Percentiles rank a stretch among this genome's conserved stretches.
These are phyloP conservation scores for Neoboletus subvelutipes DNA, from an alignment of 768 basidiomycete genomes.

Conservation along the genomic window DNA sequence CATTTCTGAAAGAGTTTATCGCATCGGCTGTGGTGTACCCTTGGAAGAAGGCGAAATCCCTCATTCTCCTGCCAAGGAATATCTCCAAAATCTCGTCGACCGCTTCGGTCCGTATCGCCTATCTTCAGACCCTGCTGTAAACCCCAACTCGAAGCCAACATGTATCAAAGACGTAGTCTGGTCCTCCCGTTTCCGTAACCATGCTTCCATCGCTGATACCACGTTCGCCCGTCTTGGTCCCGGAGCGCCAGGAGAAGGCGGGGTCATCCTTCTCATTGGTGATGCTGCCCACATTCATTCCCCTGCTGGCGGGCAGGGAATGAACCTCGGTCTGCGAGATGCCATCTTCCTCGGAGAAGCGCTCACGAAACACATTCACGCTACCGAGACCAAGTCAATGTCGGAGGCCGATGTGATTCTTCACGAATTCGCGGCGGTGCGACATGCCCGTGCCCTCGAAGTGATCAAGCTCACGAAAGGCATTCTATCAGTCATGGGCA, in stretches of 20 bases:
- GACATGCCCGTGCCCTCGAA: slow-evolving; percentile 40
- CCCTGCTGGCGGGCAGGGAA: slow-evolving; percentile 55
- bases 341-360: slow-evolving; percentile 46
- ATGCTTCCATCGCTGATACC: slow-evolving; percentile 42
- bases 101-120: slow-evolving; percentile 37
- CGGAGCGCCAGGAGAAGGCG: slow-evolving; percentile 11
- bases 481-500: slow-evolving; percentile 25
- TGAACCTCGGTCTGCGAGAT: slow-evolving; percentile 61
- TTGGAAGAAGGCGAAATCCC: slow-evolving; percentile 36
- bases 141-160: slow-evolving; percentile 29
- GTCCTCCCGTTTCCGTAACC: slow-evolving; percentile 49
- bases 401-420: slow-evolving; percentile 34
- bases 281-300: slow-evolving; percentile 57
- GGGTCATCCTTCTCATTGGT: slow-evolving; percentile 34
- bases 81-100: slow-evolving; percentile 45
- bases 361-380: slow-evolving; percentile 37
- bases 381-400: slow-evolving; percentile 4
- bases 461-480: slow-evolving; percentile 44
- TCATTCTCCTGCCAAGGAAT: slow-evolving; percentile 37
- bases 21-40: slow-evolving; percentile 43
- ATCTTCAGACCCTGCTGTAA: slow-evolving; percentile 36
- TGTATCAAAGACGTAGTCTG: slow-evolving; percentile 40
- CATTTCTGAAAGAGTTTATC: slow-evolving; percentile 30
- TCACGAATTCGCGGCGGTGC: slow-evolving; percentile 33
- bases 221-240: slow-evolving; percentile 34